phyloP scores from a whole-genome alignment of 225 moss, liverwort and hornwort species.

The Rhytidiadelphus loreus region DNA sequence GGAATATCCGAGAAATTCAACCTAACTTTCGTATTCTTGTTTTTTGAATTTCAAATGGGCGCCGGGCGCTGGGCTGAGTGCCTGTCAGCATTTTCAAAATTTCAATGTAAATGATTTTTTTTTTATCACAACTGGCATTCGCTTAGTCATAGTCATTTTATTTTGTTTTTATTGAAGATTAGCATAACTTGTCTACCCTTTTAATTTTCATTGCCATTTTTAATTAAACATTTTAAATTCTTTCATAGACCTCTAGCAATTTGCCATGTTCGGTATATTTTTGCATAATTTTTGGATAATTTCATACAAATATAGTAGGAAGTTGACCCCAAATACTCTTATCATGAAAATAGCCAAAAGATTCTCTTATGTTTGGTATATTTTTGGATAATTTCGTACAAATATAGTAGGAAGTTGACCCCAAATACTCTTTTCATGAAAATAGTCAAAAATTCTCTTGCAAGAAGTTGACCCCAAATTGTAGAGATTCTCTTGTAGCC shows the following conservation, averaged over 20 bases:
- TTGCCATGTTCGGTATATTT: not conserved
- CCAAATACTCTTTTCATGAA: too few species aligned
- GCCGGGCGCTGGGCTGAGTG: not conserved
- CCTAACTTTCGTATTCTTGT: not conserved
- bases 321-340: not conserved
- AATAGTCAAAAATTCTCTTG: too few species aligned
- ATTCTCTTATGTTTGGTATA: too few species aligned
- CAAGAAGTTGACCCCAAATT: too few species aligned
- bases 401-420: too few species aligned
- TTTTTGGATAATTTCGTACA: too few species aligned
- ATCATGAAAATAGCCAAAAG: too few species aligned
- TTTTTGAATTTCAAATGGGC: not conserved
- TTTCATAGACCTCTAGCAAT: too few species aligned
- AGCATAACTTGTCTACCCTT: rapidly evolving
- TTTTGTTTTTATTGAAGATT: not conserved
- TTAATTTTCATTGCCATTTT: not conserved
- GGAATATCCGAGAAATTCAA: not conserved
- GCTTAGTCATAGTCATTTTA: not conserved
- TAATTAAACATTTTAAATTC: not conserved
- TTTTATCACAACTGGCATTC: not conserved
- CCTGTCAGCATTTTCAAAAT: not conserved
- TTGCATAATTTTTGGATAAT: not conserved
- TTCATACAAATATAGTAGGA: rapidly evolving
- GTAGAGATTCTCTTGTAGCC: not conserved
- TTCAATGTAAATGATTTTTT: not conserved